phyloP scores from a whole-genome alignment of 768 basidiomycete genomes.

The Kwoniella dendrophila region DNA sequence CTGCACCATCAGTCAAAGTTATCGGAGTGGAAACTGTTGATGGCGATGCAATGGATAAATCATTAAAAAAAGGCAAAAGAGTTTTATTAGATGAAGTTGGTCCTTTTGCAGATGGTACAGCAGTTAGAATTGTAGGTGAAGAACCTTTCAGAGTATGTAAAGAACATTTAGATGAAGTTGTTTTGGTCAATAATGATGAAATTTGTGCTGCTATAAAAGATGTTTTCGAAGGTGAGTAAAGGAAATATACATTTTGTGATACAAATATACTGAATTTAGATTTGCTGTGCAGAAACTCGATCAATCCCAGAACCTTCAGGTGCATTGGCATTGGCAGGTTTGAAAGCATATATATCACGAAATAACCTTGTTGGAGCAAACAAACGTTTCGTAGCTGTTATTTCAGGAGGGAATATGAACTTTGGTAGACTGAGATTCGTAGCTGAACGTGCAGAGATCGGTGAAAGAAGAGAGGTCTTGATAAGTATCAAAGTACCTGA shows the following conservation, averaged over 20 bases:
- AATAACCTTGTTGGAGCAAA: slow-evolving; percentile 80
- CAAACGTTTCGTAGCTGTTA: slow-evolving; percentile 84
- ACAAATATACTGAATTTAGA: no score
- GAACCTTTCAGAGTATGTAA: slow-evolving; percentile 93
- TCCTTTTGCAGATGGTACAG: slow-evolving; percentile 95
- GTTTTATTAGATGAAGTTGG: slow-evolving; percentile 86
- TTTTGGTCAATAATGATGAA: slow-evolving; percentile 89
- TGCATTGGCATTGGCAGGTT: slow-evolving; percentile 84
- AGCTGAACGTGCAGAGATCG: slow-evolving; percentile 96
- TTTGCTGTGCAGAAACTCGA: slow-evolving; percentile 97
- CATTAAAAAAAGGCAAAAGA: slow-evolving; percentile 76
- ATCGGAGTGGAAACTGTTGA: slow-evolving; percentile 93
- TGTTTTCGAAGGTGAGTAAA: slow-evolving; percentile 89
- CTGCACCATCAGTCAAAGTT: slow-evolving; percentile 76
- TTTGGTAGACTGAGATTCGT: slow-evolving; percentile 95
- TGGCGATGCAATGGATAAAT: slow-evolving; percentile 88
- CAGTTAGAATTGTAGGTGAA: slow-evolving; percentile 90
- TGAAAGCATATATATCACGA: slow-evolving; percentile 80
- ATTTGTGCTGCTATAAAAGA: slow-evolving; percentile 99
- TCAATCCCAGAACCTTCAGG: slow-evolving; percentile 97
- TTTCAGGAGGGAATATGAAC: slow-evolving; percentile 99
- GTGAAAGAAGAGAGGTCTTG: slow-evolving; percentile 90
- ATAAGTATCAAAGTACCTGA: slow-evolving; percentile 95
- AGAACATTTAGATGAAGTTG: slow-evolving; percentile 75
- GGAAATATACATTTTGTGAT: no score